Conservation (phyloP, 1,139 yeast genomes). For the Scheffersomyces insectosa region DNA sequence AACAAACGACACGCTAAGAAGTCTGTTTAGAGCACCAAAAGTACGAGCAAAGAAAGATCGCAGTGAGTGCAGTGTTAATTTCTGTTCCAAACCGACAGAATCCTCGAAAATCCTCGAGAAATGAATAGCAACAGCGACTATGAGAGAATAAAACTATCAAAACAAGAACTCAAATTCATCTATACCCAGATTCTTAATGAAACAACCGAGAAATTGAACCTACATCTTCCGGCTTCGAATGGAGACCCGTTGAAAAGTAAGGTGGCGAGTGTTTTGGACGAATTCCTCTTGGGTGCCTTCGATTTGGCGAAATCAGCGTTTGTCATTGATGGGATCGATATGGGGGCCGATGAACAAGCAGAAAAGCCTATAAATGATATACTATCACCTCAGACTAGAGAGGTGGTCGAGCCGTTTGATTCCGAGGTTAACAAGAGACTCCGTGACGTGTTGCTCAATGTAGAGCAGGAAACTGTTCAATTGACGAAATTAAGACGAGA, state of each 20-base stretch:
- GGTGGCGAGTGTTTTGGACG: constrained; percentile 45
- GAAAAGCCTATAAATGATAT: constrained; percentile 20
- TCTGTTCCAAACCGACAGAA: neutral
- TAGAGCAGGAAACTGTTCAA: constrained; percentile 58
- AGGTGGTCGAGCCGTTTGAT: constrained; percentile 62
- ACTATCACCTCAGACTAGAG: constrained; percentile 34
- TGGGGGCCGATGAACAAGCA: constrained; percentile 11
- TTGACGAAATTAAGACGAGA: constrained; percentile 53
- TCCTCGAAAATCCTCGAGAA: no score
- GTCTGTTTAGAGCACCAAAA: no score
- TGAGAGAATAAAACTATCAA: constrained; percentile 46
- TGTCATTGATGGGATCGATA: constrained; percentile 48
- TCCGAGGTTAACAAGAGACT: constrained; percentile 54
- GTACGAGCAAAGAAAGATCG: neutral
- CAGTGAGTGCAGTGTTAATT: neutral
- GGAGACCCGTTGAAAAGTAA: constrained; percentile 48
- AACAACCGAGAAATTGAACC: constrained; percentile 43
- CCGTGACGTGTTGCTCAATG: constrained; percentile 50
- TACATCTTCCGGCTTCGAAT: constrained; percentile 47
- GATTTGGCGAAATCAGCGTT: constrained; percentile 54
- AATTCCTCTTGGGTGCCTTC: constrained; percentile 48
- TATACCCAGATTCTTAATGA: constrained; percentile 42
- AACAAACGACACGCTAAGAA: no score
- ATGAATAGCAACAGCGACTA: constrained; percentile 2
- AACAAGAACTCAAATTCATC: constrained; percentile 52